phyloP scores from a whole-genome alignment of 345 rosid genomes.

The Salix koriyanagi region DNA sequence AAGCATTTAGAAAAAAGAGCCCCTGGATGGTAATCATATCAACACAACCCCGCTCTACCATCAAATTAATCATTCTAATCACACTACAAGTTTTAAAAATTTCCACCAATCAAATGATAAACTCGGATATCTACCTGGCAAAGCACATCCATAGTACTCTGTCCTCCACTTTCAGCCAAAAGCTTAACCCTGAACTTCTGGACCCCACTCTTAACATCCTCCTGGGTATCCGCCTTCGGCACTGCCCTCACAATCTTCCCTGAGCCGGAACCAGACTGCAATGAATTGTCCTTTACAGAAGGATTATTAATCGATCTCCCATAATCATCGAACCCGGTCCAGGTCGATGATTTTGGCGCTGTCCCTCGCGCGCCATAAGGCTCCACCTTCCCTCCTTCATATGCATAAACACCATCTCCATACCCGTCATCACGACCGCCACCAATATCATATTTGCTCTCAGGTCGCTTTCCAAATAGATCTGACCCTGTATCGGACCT shows the following conservation, averaged over 20 bases:
- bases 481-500: conserved; percentile 61
- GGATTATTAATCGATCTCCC: conserved; percentile 69
- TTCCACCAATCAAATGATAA: background rate
- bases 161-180: conserved; percentile 79
- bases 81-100: background rate
- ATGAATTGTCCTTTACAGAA: conserved; percentile 51
- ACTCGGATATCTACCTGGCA: conserved; percentile 56
- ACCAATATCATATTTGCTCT: conserved; percentile 36
- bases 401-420: conserved; percentile 84
- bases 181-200: conserved; percentile 93
- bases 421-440: conserved; percentile 46
- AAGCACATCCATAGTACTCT: conserved; percentile 84
- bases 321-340: conserved; percentile 80
- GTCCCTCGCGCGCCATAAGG: conserved; percentile 97
- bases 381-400: conserved; percentile 78
- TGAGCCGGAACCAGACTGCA: conserved; percentile 27
- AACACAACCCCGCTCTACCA: background rate
- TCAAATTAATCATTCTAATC: background rate
- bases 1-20: background rate
- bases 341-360: conserved; percentile 67
- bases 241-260: conserved; percentile 85
- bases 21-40: background rate
- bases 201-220: conserved; percentile 76
- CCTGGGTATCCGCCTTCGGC: conserved; percentile 80
- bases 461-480: conserved; percentile 56